phyloP scores from a whole-genome alignment of 305 asterid species.

The Solanum hybrid region DNA sequence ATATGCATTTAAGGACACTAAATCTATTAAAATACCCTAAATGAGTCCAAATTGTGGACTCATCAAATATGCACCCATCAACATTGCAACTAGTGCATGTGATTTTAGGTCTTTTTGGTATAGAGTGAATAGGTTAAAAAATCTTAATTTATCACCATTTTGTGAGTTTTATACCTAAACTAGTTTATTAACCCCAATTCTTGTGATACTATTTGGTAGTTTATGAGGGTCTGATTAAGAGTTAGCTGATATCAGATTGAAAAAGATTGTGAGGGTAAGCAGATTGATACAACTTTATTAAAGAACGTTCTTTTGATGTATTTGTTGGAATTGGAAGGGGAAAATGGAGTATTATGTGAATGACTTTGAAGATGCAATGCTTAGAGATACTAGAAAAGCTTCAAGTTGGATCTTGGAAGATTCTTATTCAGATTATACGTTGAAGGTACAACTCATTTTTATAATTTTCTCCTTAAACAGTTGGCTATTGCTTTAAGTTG shows the following conservation, averaged over 20 bases:
- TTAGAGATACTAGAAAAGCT: conserved; percentile 26
- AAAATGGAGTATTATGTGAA: conserved; percentile 19
- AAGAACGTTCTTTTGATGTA: neutral
- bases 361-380: conserved; percentile 32
- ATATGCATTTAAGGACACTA: neutral
- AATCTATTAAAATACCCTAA: neutral
- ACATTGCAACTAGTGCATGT: neutral
- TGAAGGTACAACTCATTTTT: neutral
- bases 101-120: neutral
- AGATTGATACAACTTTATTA: neutral
- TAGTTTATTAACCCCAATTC: neutral
- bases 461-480: neutral
- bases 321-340: neutral
- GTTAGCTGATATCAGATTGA: neutral
- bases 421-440: conserved; percentile 30
- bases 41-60: neutral
- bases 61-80: neutral
- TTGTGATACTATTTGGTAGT: neutral
- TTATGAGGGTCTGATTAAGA: neutral
- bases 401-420: conserved; percentile 32
- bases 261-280: neutral
- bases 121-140: neutral
- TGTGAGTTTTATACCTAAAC: neutral
- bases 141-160: neutral
- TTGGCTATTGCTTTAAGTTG: neutral